Conservation (phyloP, 1,284 basidiomycete genomes). For the Xanthoconium separans region DNA sequence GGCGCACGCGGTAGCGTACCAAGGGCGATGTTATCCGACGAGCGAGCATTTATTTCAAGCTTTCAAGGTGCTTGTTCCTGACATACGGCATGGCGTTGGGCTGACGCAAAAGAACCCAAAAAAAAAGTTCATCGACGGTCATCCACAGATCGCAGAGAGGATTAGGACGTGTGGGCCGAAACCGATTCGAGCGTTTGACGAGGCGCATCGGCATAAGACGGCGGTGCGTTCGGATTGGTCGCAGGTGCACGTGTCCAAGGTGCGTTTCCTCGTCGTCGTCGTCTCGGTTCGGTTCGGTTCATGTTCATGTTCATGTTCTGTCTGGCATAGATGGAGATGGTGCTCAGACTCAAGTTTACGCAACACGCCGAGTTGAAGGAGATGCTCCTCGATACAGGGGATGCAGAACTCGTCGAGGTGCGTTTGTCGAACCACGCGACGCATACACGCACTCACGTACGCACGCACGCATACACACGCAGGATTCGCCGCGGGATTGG, state of each 20-base stretch:
- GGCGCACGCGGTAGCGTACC: slow-evolving; percentile 53
- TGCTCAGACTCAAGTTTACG: slow-evolving; percentile 41
- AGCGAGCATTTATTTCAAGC: slow-evolving; percentile 71
- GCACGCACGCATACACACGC: background rate
- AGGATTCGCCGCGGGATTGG: slow-evolving; percentile 40
- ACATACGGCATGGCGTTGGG: too few species aligned
- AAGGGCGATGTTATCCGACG: slow-evolving; percentile 58
- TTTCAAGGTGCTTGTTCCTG: slow-evolving; percentile 46
- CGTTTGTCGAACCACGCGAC: too few species aligned
- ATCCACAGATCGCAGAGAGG: slow-evolving; percentile 35
- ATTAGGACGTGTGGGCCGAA: slow-evolving; percentile 32
- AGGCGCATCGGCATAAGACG: slow-evolving; percentile 33
- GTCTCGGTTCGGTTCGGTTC: too few species aligned
- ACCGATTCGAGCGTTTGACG: slow-evolving; percentile 34
- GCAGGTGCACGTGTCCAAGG: slow-evolving; percentile 30
- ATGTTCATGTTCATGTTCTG: too few species aligned
- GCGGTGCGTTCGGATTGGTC: slow-evolving; percentile 35
- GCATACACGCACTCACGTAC: too few species aligned
- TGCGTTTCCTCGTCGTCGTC: too few species aligned
- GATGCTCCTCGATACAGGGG: slow-evolving; percentile 37
- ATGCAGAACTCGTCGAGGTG: slow-evolving; percentile 37
- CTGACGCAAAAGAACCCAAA: slow-evolving; percentile 4
- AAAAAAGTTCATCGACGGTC: slow-evolving; percentile 30
- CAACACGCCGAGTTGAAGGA: slow-evolving; percentile 40
- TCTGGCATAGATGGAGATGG: slow-evolving; percentile 46